Evolutionary conservation across 306 rosid species (phyloP).

Genomic region (Cucumis sativus): Cucumber_9930_V3 NC_026657.2:9203501-9204000

Average conservation of each 20-base stretch:
- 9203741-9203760: background rate
- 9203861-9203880: conserved; percentile 72
- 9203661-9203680: background rate
- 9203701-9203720: background rate
- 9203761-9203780: background rate
- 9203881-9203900: conserved; percentile 84
- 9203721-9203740: background rate
- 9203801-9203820: background rate
- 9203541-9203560: conserved; percentile 13
- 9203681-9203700: background rate
- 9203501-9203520: conserved; percentile 58
- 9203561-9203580: conserved; percentile 20
- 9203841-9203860: conserved; percentile 91
- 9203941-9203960: conserved; percentile 99
- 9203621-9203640: background rate
- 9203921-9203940: conserved; percentile 79
- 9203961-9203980: conserved; percentile 76
- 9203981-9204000: conserved; percentile 86
- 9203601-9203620: background rate
- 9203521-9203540: conserved; percentile 20
- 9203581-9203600: conserved; percentile 62
- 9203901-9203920: conserved; percentile 85
- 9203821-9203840: conserved; percentile 55
- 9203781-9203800: background rate
- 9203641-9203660: background rate